Evolutionary conservation across 2,329 filamentous ascomycete genomes (phyloP).

Genomic region (Diaporthe australafricana): DNA sequence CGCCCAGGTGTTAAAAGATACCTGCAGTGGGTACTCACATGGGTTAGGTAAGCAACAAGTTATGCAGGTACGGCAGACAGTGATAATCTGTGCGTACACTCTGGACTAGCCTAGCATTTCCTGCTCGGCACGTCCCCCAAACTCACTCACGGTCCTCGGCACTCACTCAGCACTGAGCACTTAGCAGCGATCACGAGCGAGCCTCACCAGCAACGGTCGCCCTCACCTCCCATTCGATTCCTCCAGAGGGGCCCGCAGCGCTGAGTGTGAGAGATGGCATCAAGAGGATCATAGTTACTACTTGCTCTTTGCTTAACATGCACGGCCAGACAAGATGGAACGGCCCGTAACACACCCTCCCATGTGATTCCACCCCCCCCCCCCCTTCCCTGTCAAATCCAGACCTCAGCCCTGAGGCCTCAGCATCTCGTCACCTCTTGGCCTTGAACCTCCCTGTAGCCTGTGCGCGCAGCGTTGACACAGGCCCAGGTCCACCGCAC

Average conservation of each 20-base stretch:
- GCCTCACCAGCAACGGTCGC: neutral
- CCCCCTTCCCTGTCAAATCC: neutral
- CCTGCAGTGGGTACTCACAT: neutral
- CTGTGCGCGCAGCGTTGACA: conserved; percentile 55
- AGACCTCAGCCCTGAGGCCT: neutral
- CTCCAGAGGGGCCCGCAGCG: neutral
- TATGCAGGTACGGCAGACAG: neutral
- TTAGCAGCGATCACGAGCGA: neutral
- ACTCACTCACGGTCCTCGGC: no score
- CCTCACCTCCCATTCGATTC: neutral
- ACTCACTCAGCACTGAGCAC: no score
- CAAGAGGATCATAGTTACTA: neutral
- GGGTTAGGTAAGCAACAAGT: neutral
- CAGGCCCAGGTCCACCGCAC: conserved; percentile 48
- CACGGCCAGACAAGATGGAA: conserved; percentile 27
- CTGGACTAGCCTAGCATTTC: no score
- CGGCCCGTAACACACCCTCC: conserved; percentile 8
- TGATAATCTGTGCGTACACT: no score
- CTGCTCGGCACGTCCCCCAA: neutral
- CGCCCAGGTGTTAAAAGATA: neutral
- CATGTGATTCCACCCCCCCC: neutral
- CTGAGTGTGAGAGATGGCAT: neutral
- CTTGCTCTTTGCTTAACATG: neutral
- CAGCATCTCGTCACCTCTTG: neutral
- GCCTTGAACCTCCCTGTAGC: neutral